Base-by-base conservation (phyloP, 2,329 filamentous ascomycete genomes). In the Botryotinia globosa region DNA sequence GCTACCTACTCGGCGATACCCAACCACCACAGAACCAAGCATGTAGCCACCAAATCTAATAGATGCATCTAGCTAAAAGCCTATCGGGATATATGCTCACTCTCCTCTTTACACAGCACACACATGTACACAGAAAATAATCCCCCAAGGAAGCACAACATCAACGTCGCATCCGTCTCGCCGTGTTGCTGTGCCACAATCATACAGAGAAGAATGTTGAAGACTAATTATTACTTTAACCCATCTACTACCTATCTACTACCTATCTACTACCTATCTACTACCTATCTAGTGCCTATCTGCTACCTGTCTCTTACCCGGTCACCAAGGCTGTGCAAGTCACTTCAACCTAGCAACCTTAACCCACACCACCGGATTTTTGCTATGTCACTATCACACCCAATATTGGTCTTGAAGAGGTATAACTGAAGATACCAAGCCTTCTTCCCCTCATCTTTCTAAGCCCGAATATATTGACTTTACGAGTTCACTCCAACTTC, bases 371-470 rank as follows among this genome's bases (percentile, higher is more conserved):
- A 67, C 32, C 34, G 64, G 45, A 39, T 67, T 54, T 67, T 67
- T 20, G 64, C 10, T 12, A 54, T 67, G 45, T 39, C 25, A 20
- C 25, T 37, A 51, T 48, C 42, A 25, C 44, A 51, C 29, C n/a
- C 48, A 32, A 42, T 42, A 58, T 22, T 66, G 25, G 2, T 42
- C 29, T 34, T 29, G 12, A 9, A 32, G 34, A 61, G 34, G 25
- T 16, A 29, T 29, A 29, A 3, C 16, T 42, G 59, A 63, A 29
- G 39, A 42, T 67, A 34, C 45, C 51, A 67, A 67, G 64, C 45
- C 64, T 59, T 61, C 37, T 62, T 48, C 69, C 69, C 69, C 61
- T 66, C 48, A 58, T 66, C 39, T 71, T 66, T 37, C 39, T 71
- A 48, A 45, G 61, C 29, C 69, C 61, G 65, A 70, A 34, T n/a